Conservation (phyloP, 805 yeast genomes). For the Metschnikowia peoriensis region DNA sequence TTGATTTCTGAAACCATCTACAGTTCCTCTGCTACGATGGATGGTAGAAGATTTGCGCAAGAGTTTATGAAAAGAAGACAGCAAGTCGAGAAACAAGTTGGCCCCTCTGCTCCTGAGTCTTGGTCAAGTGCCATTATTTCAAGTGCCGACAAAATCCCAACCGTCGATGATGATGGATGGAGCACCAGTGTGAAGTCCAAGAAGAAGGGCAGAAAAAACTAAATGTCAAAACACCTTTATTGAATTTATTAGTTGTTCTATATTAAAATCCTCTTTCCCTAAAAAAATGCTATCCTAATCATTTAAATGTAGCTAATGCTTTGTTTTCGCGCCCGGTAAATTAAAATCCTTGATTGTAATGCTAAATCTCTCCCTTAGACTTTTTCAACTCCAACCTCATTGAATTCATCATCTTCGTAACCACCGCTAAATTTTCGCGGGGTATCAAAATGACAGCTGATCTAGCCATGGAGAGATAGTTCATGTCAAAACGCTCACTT, state of each 20-base stretch:
- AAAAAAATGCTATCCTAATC: not conserved
- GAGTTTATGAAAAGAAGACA: conserved; percentile 82
- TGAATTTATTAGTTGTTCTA: no score
- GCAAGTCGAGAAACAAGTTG: conserved; percentile 59
- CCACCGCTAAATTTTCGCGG: conserved; percentile 42
- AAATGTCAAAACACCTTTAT: not conserved
- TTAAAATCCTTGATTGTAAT: not conserved
- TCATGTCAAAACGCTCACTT: conserved; percentile 45
- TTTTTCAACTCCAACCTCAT: conserved; percentile 2
- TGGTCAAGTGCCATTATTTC: conserved; percentile 72
- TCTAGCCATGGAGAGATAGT: conserved; percentile 58
- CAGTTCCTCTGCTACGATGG: conserved; percentile 84
- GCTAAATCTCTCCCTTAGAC: not conserved
- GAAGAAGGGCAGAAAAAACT: conserved; percentile 36
- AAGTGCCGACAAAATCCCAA: conserved; percentile 36
- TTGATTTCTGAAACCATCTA: conserved; percentile 91
- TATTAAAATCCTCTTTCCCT: not conserved
- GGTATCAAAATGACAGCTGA: conserved; percentile 62
- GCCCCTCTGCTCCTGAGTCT: conserved; percentile 44
- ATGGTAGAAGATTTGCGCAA: conserved; percentile 89
- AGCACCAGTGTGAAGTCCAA: conserved; percentile 40
- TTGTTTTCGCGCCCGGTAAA: not conserved
- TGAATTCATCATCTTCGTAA: conserved; percentile 18
- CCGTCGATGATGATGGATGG: conserved; percentile 49
- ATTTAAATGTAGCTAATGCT: not conserved